A percentile compares a stretch with the other conserved stretches of the same genome.
phyloP scores from a whole-genome alignment of 2,329 filamentous ascomycete genomes.

The Arthrobotrys musiformis region DNA sequence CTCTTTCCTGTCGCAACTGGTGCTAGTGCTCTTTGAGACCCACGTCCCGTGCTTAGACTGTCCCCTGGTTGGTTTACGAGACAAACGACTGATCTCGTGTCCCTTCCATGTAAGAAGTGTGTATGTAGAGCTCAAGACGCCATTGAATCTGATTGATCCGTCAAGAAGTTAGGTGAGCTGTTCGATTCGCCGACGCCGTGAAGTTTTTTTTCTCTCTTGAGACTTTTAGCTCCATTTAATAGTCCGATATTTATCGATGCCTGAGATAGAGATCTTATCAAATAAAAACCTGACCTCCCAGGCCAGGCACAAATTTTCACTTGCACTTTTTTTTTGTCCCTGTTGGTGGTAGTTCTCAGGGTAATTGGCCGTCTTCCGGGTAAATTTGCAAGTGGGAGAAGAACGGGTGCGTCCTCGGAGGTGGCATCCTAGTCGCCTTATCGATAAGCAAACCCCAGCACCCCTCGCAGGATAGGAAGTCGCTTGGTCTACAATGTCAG shows the following conservation, averaged over 20 bases:
- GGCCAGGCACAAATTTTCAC: background rate
- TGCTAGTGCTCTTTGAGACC: slow-evolving; percentile 7
- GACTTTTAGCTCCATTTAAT: slow-evolving; percentile 14
- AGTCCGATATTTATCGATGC: slow-evolving; percentile 16
- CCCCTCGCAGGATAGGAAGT: slow-evolving; percentile 22
- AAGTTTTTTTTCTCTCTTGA: background rate
- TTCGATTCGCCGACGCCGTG: slow-evolving; percentile 19
- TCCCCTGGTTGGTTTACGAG: slow-evolving; percentile 32
- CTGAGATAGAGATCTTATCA: slow-evolving; percentile 15
- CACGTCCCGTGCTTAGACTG: slow-evolving; percentile 6
- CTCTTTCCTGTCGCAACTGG: background rate
- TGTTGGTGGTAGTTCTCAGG: background rate
- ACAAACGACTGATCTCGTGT: slow-evolving; percentile 12
- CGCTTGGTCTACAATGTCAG: background rate
- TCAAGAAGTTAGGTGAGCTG: slow-evolving; percentile 7
- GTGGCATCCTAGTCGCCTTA: slow-evolving; percentile 15
- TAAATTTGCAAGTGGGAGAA: slow-evolving; percentile 16
- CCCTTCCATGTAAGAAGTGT: too few species aligned
- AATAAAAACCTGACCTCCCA: background rate
- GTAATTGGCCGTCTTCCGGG: slow-evolving; percentile 22
- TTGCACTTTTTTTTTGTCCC: background rate
- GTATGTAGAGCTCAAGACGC: slow-evolving; percentile 8
- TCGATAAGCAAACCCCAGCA: slow-evolving; percentile 40
- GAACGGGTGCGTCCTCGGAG: background rate
- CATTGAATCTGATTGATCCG: background rate